Percentiles rank a stretch among this genome's conserved stretches.
phyloP scores from a whole-genome alignment of 805 yeast genomes.

The Yarrowia porcina region DNA sequence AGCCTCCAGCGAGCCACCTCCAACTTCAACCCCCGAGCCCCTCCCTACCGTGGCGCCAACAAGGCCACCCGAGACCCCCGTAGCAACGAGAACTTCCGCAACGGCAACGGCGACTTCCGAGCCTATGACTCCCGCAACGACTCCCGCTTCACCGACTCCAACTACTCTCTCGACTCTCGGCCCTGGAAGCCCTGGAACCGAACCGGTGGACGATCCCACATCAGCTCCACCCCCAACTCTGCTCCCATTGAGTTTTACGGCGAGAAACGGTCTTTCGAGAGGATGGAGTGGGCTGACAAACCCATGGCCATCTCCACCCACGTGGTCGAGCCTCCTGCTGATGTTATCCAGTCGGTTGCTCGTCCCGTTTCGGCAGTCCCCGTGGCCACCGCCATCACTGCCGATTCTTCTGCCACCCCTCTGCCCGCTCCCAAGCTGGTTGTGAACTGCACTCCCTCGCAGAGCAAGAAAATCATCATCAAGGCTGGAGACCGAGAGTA shows the following conservation, averaged over 20 bases:
- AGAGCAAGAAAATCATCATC: conserved; percentile 21
- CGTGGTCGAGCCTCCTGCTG: not conserved
- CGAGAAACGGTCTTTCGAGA: not conserved
- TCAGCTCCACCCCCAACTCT: conserved; percentile 1
- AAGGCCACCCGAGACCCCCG: not conserved
- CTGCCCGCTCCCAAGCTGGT: not conserved
- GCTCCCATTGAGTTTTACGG: conserved; percentile 14
- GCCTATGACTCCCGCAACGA: not conserved
- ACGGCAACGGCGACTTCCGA: not conserved
- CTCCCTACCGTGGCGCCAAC: conserved; percentile 3
- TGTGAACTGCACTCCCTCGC: not conserved
- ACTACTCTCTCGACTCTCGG: not conserved
- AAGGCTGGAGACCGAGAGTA: conserved; percentile 23
- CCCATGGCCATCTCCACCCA: not conserved
- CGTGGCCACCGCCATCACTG: not conserved
- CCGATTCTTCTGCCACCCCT: not conserved
- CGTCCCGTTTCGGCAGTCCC: not conserved
- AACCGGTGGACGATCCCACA: not conserved
- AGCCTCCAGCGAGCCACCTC: not conserved
- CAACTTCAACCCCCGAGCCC: conserved; percentile 10
- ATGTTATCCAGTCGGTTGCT: not conserved
- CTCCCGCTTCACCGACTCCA: not conserved
- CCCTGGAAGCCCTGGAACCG: conserved; percentile 19
- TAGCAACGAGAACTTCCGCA: conserved; percentile 4
- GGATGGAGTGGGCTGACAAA: not conserved